Evolutionary conservation across 2,329 filamentous ascomycete species (phyloP), one percentile per base, ranked within the genome.

Genomic region (Dothistroma septosporum): DNA sequence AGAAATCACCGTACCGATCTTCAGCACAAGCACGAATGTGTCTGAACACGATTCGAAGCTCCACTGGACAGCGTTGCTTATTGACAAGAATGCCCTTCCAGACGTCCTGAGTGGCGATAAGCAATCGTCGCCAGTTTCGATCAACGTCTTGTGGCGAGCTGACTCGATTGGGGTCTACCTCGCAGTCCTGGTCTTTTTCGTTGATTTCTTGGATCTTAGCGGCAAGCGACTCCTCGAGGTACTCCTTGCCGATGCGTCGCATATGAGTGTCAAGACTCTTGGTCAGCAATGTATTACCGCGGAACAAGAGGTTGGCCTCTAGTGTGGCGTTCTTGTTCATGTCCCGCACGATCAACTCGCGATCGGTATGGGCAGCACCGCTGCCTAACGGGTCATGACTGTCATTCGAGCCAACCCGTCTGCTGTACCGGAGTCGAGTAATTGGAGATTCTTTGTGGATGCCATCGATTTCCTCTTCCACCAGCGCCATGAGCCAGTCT

Each of bases 391-490:
- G 76, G 60, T 87, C 83, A 48, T 82, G 79, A 0, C 87, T 89
- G 57, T 91, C 89, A 66, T 85, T 87, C 1, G 88, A 91, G 58
- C 85, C 87, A 35, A 80, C 87, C 73, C 82, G 89, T 46, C 67
- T 59, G 74, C 84, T 89, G 75, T 90, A 92, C 3, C 89, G 83
- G 54, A 87, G 72, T 41, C 84, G 74, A 63, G 78, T 91, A 64
- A 88, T 84, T 0, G 88, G 85, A 14, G 87, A 86, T 68, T 96
- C 92, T 71, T 88, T 95, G 58, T 91, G 86, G 19, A 94, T 87
- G 0, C 93, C 93, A 70, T 97, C 94, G 60, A 99, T 97, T 75
- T 99, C 94, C 72, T 97, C 93, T 75, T 99, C 94, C 0, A 97
- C 90, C 46, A 99, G 80, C 2, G 91, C 87, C 81, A 91, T 94